Base-by-base conservation (phyloP, 257 asterid genomes). In the Lithospermum erythrorhizon region DNA sequence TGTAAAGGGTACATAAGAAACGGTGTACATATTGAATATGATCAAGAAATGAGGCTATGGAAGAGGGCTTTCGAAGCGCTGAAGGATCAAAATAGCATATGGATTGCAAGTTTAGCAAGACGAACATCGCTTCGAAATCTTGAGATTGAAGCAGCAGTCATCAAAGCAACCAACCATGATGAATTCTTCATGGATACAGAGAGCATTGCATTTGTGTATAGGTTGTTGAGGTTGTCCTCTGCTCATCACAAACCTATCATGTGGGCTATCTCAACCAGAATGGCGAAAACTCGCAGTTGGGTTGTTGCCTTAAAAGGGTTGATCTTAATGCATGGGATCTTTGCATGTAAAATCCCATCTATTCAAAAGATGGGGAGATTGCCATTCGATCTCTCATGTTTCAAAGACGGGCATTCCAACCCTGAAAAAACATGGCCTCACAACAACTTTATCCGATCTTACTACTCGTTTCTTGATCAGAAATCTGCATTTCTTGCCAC, bases 331-430 rank as follows among this genome's bases (percentile, higher is more conserved):
- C 98, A 93, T 51, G 77, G 75, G 32, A 71, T 89, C 57, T 62
- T 73, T 65, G 74, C 79, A 3, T 59, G 78, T 13, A 61, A 69
- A n/a, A 20, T 70, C 58, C 74, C 87, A 19, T 79, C 77, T 55
- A 79, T 78, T 5, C 68, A 59, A 6, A 61, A 32, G 21, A 84
- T 93, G 58, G 98, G 98, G 0, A 69, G 95, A 23, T 70, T 93
- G 30, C 98, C 97, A 2, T 88, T 88, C 55, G 97, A 93, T 66
- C 73, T 93, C 3, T 93, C 95, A 20, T 52, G 64, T 65, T 88
- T 93, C 70, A 61, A 20, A 7, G 95, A 83, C 57, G 85, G 77
- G 0, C 79, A 78, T 61, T 37, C 68, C 23, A 64, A 63, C 2
- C 74, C 66, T 0, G 60, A 66, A 0, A 75, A 66, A 17, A 63